Evolutionary conservation across 1,284 basidiomycete genomes (phyloP).

Genomic region (Lignosus rhinocerotis): DNA sequence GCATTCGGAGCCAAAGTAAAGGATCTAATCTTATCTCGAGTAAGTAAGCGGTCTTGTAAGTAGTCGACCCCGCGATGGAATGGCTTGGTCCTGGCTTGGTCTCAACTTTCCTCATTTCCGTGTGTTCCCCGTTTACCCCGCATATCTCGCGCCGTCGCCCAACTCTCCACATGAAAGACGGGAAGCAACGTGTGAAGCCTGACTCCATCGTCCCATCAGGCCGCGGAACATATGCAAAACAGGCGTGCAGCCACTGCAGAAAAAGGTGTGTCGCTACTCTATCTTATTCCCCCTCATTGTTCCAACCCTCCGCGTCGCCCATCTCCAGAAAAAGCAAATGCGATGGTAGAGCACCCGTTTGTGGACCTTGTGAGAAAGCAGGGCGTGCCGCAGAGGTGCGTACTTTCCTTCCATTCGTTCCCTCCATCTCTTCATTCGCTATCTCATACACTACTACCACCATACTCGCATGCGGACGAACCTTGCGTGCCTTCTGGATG

Average conservation of each 20-base stretch:
- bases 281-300: not conserved
- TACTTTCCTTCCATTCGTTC: slow-evolving; percentile 1
- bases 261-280: slow-evolving; percentile 34
- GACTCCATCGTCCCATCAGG: slow-evolving; percentile 24
- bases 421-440: not conserved
- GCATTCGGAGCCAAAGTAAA: too few relatives aligned
- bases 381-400: slow-evolving; percentile 46
- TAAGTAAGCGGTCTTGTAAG: not conserved
- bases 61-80: not conserved
- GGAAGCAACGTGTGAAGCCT: slow-evolving; percentile 28
- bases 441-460: not conserved
- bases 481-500: too few relatives aligned
- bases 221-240: slow-evolving; percentile 44
- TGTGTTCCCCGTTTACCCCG: slow-evolving; percentile 4
- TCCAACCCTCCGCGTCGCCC: not conserved
- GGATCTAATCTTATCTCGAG: not conserved
- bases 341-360: slow-evolving; percentile 50
- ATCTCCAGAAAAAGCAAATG: slow-evolving; percentile 51
- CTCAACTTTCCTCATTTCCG: not conserved
- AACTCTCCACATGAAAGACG: slow-evolving; percentile 29
- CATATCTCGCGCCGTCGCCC: not conserved
- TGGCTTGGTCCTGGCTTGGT: not conserved
- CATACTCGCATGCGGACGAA: not conserved
- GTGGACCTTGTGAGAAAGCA: slow-evolving; percentile 43
- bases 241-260: slow-evolving; percentile 55